Percentiles rank a stretch among this genome's conserved stretches.
phyloP scores from a whole-genome alignment of 148 eudicot species.

The Rheum nobile region DNA sequence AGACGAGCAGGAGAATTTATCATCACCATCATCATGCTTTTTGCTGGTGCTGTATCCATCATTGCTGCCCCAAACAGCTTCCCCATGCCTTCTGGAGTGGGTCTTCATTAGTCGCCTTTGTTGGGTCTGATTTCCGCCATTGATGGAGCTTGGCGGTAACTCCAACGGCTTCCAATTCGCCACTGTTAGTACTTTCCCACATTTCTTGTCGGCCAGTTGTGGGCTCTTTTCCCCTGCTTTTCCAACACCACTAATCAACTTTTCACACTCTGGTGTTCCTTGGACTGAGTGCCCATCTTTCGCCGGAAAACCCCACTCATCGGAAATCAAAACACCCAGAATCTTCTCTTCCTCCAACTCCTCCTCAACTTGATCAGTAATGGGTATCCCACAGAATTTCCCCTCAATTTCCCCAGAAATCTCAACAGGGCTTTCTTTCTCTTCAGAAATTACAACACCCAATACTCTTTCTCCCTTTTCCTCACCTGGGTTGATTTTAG shows the following conservation, averaged over 20 bases:
- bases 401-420: constrained; percentile 13
- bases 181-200: background rate
- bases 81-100: background rate
- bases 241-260: background rate
- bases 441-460: constrained; percentile 2
- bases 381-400: constrained; percentile 2
- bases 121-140: constrained; percentile 1
- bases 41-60: background rate
- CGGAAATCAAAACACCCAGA: constrained; percentile 4
- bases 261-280: background rate
- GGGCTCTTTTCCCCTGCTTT: background rate
- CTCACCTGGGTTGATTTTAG: background rate
- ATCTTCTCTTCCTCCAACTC: background rate
- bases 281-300: background rate
- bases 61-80: background rate
- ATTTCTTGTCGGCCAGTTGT: background rate
- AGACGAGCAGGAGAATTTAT: background rate
- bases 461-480: constrained; percentile 4
- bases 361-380: background rate
- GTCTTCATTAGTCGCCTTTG: background rate
- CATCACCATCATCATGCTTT: background rate
- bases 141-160: background rate
- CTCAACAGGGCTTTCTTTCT: constrained; percentile 21
- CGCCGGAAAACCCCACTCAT: background rate
- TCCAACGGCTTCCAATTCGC: background rate